Base-by-base conservation (phyloP, 306 rosid genomes). In the Chamaecrista fasciculata region DNA sequence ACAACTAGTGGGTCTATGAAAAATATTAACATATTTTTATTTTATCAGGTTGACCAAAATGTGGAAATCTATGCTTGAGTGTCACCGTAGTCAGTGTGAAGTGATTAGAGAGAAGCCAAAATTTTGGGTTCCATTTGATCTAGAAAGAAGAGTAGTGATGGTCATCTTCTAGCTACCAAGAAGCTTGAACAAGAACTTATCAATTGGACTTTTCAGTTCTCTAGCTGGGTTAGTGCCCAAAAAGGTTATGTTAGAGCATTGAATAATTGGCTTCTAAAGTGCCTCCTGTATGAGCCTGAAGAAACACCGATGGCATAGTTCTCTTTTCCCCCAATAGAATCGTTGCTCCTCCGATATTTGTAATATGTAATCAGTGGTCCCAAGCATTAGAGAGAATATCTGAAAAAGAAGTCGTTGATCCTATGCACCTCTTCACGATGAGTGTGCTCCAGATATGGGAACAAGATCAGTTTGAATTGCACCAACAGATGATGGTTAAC, bases 21-120 rank as follows among this genome's bases (percentile, higher is more conserved):
- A 39, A 29, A 70, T 66, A 6, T 60, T 42, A 11, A 40, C 47
- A 36, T 53, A 49, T 48, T 33, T 39, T 39, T 56, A 67, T 25
- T 50, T 64, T 76, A 57, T 49, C 90, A 95, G 99, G 84, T 80
- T 95, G 71, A 74, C 86, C 63, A 71, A 81, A 82, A 95, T 95
- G 99, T 95, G 99, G 99, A 89, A 80, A 78, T 83, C 82, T 73
- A 95, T 95, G 99, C 93, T 91, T 15, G 97, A 91, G 60, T 95
- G 99, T 73, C 99, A 95, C 80, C 95, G 55, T 71, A 83, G 33
- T 62, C 99, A 95, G 78, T 73, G 85, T 69, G 82, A 79, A 86
- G 96, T 86, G 28, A 84, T 95, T 61, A 86, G 83, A 85, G 83
- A 85, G 99, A 95, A 84, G 96, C 97, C 46, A 84, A 87, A 82